Evolutionary conservation across 1,284 basidiomycete species (phyloP), one percentile per base, ranked within the genome.

Genomic region (Ustilago crameri): DNA sequence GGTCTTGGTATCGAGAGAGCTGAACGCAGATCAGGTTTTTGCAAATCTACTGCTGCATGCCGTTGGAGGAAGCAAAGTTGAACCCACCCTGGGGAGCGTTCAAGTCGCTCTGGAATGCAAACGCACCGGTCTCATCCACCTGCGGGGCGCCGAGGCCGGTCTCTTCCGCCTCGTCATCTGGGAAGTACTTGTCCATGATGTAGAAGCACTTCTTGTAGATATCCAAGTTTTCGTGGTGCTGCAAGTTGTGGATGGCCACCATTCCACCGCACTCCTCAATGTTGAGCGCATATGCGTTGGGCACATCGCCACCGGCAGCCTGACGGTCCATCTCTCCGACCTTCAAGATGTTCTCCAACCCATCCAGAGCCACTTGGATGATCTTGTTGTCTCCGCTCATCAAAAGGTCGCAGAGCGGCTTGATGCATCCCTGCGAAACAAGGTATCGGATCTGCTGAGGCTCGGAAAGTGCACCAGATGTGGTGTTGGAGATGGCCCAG

Each of bases 381-480:
- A 98, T 97, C 87, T 98, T 98, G 89, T 98, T 98, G 86, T 99
- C 96, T 92, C 98, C 95, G 86, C 93, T 95, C 44, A 90, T 91
- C 55, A 99, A 87, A 43, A 99, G 87, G 82, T 98, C 95, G 83
- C 96, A 98, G 52, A 99, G 87, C 22, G 96, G 96, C 86, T 97
- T 97, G 86, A 98, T 97, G 87, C 95, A 97, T 43, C 96, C 96
- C 84, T 98, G 95, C 26, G 89, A 88, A 66, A 99, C 96, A 59
- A 99, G 91, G 85, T 98, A 99, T 55, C 96, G 92, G 80, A 99
- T 98, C 85, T 98, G 96, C 46, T 90, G 87, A 47, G 96, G 96
- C 84, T 99, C 94, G 79, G 96, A 93, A 24, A 98, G 88, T 75
- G 95, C 96, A 68, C 96, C 96, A 45, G 93, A 96, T 35, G 96